Evolutionary conservation across 495 filamentous ascomycete species (phyloP), one percentile per base, ranked within the genome.

Genomic region (Penicillium longicatenatum): DNA sequence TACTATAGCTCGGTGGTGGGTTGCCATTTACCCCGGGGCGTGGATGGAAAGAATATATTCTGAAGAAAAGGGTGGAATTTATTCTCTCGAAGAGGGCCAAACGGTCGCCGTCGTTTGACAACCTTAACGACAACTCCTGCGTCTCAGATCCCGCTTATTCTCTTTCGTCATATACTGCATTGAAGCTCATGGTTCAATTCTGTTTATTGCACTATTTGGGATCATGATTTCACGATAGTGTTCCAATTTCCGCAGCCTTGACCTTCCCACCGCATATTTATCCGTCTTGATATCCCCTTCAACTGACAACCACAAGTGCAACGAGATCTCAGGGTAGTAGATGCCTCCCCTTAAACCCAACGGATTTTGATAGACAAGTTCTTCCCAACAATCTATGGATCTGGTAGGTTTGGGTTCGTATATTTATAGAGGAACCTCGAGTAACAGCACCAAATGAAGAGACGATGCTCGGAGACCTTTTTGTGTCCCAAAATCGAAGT

Each of bases 331-430:
- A n/a, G 12, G 12, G 4, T 10, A 14, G 16, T n/a, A 54, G 6
- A 55, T 10, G 17, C 62, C 56, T 33, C 57, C 58, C 12, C 37
- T 65, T 16, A 50, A 68, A 30, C 53, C 53, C 8, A n/a, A 48
- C 17, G 61, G 48, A n/a, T 65, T 53, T 47, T 17, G 54, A 9
- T 68, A 59, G 60, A 68, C 56, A 19, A 50, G 57, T 29, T 55
- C 39, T 59, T 46, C 57, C 7, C 57, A 63, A 46, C 44, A 35
- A 16, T 68, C 62, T 29, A 65, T 65, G 53, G 61, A 68, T 48
- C 26, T 53, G 45, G n/a, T 50, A 26, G 65, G 62, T 16, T 31
- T n/a, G 31, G 65, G 65, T 10, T 58, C 55, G 39, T 64, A 64
- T 55, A 12, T 17, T 12, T 33, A 6, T 41, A 33, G 12, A 12